A percentile compares a stretch with the other conserved stretches of the same genome.
Evolutionary conservation across 1,284 basidiomycete genomes (phyloP).

Genomic region (Cystobasidiaceae sp.): DNA sequence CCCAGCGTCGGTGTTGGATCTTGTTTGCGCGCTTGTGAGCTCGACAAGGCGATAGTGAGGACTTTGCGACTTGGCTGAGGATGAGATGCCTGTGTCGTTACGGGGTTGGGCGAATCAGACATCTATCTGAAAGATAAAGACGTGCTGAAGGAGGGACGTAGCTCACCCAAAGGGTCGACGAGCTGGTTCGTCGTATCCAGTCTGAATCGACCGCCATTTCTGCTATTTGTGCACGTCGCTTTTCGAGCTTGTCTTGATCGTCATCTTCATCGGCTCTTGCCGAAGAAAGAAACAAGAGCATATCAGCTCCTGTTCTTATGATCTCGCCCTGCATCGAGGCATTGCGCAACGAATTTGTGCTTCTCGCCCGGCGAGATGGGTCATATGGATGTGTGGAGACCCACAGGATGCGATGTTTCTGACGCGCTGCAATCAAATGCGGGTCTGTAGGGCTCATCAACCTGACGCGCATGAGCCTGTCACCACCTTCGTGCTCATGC

Average conservation of each 20-base stretch:
- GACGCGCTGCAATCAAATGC: no score
- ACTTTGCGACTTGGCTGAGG: conserved; percentile 5
- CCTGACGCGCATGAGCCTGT: no score
- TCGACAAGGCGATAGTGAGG: not conserved
- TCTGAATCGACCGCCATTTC: not conserved
- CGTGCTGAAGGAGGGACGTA: not conserved
- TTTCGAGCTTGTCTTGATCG: not conserved
- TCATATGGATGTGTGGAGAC: no score
- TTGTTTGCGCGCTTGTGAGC: not conserved
- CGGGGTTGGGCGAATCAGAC: not conserved
- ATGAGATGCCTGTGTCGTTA: not conserved
- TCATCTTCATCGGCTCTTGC: conserved; percentile 2
- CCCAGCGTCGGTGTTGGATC: not conserved
- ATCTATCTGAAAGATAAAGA: not conserved
- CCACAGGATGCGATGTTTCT: no score
- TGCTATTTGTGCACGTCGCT: conserved; percentile 2
- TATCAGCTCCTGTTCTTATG: no score
- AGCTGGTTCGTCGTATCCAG: not conserved
- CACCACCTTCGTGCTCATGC: no score
- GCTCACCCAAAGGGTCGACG: not conserved
- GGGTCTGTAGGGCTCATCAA: no score
- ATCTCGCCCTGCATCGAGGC: no score
- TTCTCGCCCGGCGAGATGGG: no score
- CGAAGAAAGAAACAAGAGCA: not conserved
- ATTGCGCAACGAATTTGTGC: no score